Evolutionary conservation across 805 yeast species (phyloP), one percentile per base, ranked within the genome.

Genomic region (Nakazawaea sp.): DNA sequence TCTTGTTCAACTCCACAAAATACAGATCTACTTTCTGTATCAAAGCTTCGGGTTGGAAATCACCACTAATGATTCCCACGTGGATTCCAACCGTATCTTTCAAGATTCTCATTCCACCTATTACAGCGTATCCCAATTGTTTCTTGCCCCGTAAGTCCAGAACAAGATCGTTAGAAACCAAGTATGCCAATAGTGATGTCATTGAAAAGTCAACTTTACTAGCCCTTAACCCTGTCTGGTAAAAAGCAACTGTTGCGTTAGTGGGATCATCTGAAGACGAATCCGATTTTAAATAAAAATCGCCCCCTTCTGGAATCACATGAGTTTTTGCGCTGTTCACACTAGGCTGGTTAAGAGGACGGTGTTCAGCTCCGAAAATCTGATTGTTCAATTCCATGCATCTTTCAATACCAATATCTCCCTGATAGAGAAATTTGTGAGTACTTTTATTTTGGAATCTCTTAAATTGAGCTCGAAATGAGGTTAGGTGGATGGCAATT

Each of bases 41-140:
- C 6, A 81, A 43, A 8, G 54, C 56, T 1, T 48, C 48, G 2
- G 79, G 70, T 0, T 58, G 40, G 36, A 61, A 61, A 2, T 56
- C 57, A 12, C 70, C 68, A 43, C 86, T 76, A 64, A 78, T 69
- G 0, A 79, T 53, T 1, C 73, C 61, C 9, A 82, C 55, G 46
- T 75, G 80, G 3, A 81, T 42, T 1, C 90, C 90, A 23, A 71
- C 53, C 0, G 78, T 69, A 17, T 66, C 62, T 37, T 77, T 59
- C 20, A 74, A 52, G 1, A 70, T 46, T 41, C 83, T 57, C 18
- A 68, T 38, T 0, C 87, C 87, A 16, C 78, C 72, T n/a, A 68
- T 45, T 0, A 79, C 74, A 4, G 68, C 63, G 49, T 82, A 82
- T 0, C 86, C 89, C 38, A 82, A 52, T 44, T 76, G 82, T 41